Conservation (phyloP, 495 filamentous ascomycete genomes). For the Melanomma pulvis-pyrius region DNA sequence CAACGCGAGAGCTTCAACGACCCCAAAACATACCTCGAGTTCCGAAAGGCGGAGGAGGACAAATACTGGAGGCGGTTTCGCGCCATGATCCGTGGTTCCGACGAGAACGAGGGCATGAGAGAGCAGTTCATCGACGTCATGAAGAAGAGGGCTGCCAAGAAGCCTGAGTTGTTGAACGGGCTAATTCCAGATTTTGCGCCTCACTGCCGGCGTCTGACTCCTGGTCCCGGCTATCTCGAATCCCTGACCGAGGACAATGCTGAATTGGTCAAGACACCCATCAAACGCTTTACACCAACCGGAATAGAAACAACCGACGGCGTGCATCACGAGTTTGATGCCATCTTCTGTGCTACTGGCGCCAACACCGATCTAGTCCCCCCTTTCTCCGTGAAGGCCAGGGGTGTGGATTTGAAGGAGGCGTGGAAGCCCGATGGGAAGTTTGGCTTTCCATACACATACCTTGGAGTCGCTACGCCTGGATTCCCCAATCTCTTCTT, state of each 20-base stretch:
- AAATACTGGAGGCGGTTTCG: slow-evolving; percentile 62
- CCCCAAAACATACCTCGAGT: slow-evolving; percentile 54
- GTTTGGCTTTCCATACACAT: slow-evolving; percentile 57
- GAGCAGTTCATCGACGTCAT: slow-evolving; percentile 30
- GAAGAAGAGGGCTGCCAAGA: slow-evolving; percentile 57
- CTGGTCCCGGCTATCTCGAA: slow-evolving; percentile 73
- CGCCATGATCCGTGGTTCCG: slow-evolving; percentile 46
- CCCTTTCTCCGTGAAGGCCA: slow-evolving; percentile 59
- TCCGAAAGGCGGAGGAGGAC: slow-evolving; percentile 56
- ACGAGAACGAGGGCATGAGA: slow-evolving; percentile 25
- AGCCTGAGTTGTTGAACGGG: slow-evolving; percentile 57
- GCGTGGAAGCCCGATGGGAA: slow-evolving; percentile 50
- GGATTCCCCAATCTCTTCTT: slow-evolving; percentile 68
- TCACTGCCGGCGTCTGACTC: slow-evolving; percentile 70
- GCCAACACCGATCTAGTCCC: slow-evolving; percentile 62
- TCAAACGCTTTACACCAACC: slow-evolving; percentile 59
- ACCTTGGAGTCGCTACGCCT: slow-evolving; percentile 64
- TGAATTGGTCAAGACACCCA: slow-evolving; percentile 59
- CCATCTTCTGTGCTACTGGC: slow-evolving; percentile 68
- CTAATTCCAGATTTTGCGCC: slow-evolving; percentile 68
- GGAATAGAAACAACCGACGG: slow-evolving; percentile 48
- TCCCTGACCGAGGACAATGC: slow-evolving; percentile 66
- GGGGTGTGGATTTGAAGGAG: slow-evolving; percentile 53
- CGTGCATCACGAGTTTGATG: slow-evolving; percentile 45
- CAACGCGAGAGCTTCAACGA: slow-evolving; percentile 54